Conservation (phyloP, 1,284 basidiomycete species). For the Wolfiporia cocos region DNA sequence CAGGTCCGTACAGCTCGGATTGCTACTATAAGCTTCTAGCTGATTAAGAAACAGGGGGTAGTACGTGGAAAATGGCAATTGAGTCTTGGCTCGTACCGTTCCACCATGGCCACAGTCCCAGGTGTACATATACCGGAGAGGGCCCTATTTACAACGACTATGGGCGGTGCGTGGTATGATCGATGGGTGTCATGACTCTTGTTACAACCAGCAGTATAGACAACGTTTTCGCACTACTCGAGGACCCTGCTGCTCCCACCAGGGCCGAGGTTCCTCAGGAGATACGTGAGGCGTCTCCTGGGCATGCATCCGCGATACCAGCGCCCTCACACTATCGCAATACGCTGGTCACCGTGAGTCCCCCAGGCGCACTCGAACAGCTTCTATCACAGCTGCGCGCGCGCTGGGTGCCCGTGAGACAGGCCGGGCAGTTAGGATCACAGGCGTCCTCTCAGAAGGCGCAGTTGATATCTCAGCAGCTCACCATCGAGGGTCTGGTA, state of each 20-base stretch:
- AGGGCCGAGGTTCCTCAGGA: slow-evolving; percentile 46
- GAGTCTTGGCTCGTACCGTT: slow-evolving; percentile 66
- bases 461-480: slow-evolving; percentile 51
- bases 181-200: background rate
- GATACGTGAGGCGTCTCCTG: slow-evolving; percentile 14
- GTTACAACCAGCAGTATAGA: slow-evolving; percentile 23
- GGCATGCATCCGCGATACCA: slow-evolving; percentile 8
- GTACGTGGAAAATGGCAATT: slow-evolving; percentile 60
- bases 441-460: slow-evolving; percentile 31
- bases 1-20: slow-evolving; percentile 37
- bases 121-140: slow-evolving; percentile 52
- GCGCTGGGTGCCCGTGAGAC: slow-evolving; percentile 66
- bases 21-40: background rate
- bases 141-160: slow-evolving; percentile 65
- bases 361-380: slow-evolving; percentile 67
- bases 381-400: slow-evolving; percentile 64
- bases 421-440: slow-evolving; percentile 31
- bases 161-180: slow-evolving; percentile 40
- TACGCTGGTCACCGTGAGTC: slow-evolving; percentile 67
- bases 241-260: slow-evolving; percentile 64
- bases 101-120: slow-evolving; percentile 48
- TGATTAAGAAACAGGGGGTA: slow-evolving; percentile 36
- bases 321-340: slow-evolving; percentile 64
- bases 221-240: slow-evolving; percentile 69
- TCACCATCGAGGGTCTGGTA: slow-evolving; percentile 62